phyloP scores from a whole-genome alignment of 1,284 basidiomycete genomes.

The Erythrobasidium hasegawianum region DNA sequence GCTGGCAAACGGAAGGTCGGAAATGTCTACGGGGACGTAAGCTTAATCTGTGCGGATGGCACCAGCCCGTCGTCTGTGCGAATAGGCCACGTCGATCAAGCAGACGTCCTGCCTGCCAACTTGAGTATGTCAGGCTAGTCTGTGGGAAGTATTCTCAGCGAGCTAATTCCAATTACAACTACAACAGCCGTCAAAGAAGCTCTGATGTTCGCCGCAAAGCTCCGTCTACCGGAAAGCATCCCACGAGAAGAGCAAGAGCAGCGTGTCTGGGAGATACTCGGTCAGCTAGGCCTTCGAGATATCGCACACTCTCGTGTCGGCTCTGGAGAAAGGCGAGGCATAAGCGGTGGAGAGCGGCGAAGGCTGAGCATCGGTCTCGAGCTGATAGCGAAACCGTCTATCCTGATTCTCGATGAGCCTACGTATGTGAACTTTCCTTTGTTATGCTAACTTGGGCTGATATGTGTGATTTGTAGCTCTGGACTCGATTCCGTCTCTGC shows the following conservation, averaged over 20 bases:
- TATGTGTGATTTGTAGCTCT: slow-evolving; percentile 47
- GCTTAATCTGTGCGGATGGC: slow-evolving; percentile 52
- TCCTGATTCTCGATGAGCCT: slow-evolving; percentile 64
- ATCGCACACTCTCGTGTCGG: slow-evolving; percentile 74
- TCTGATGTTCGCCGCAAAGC: slow-evolving; percentile 72
- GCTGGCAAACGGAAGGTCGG: slow-evolving; percentile 72
- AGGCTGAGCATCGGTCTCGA: slow-evolving; percentile 66
- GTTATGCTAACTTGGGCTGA: too few relatives aligned
- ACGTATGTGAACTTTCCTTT: too few relatives aligned
- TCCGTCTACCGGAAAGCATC: slow-evolving; percentile 74
- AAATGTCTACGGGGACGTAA: slow-evolving; percentile 61
- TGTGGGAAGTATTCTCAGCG: too few relatives aligned
- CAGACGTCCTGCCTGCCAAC: slow-evolving; percentile 41
- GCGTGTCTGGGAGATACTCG: slow-evolving; percentile 64
- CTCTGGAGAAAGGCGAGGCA: slow-evolving; percentile 58
- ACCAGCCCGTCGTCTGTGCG: slow-evolving; percentile 51
- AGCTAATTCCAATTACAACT: too few relatives aligned
- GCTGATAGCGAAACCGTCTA: slow-evolving; percentile 61
- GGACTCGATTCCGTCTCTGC: slow-evolving; percentile 84
- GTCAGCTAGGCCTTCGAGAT: slow-evolving; percentile 67
- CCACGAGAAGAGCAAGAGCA: slow-evolving; percentile 62
- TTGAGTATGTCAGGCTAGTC: slow-evolving; percentile 18
- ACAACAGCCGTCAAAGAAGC: slow-evolving; percentile 66
- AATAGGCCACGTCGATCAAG: slow-evolving; percentile 77
- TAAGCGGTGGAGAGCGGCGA: slow-evolving; percentile 61